Evolutionary conservation across 2,329 filamentous ascomycete genomes (phyloP).

Genomic region (Chaetomium sp.): DNA sequence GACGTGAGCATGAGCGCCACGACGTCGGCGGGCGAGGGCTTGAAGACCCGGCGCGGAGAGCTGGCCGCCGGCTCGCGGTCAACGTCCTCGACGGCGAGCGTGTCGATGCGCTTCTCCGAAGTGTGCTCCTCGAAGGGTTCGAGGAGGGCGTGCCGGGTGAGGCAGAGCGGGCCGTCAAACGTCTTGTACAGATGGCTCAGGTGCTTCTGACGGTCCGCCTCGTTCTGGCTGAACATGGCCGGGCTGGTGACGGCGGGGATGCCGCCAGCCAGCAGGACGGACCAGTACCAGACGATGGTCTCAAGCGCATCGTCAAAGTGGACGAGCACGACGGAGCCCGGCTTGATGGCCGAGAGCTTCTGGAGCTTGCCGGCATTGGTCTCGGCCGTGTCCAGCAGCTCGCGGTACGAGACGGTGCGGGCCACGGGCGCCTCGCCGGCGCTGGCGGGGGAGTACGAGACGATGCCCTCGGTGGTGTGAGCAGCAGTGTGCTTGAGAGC

Average conservation of each 20-base stretch:
- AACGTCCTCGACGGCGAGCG: constrained; percentile 27
- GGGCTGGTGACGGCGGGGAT: constrained; percentile 28
- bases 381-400: constrained; percentile 17
- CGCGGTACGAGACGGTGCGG: constrained; percentile 17
- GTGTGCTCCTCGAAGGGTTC: constrained; percentile 24
- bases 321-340: constrained; percentile 27
- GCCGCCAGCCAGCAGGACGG: constrained; percentile 30
- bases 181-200: constrained; percentile 19
- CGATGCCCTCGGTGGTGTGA: constrained; percentile 16
- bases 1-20: constrained; percentile 54
- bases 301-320: constrained; percentile 35
- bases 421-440: constrained; percentile 6
- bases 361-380: constrained; percentile 16
- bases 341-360: constrained; percentile 1
- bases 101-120: constrained; percentile 23
- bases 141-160: constrained; percentile 23
- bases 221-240: constrained; percentile 29
- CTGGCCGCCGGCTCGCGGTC: constrained; percentile 2
- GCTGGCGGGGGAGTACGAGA: constrained; percentile 11
- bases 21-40: constrained; percentile 9
- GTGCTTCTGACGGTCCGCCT: constrained; percentile 29
- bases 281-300: constrained; percentile 37
- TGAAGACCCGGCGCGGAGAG: constrained; percentile 2
- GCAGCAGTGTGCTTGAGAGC: constrained; percentile 16
- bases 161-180: constrained; percentile 28